A percentile compares a stretch with the other conserved stretches of the same genome.
phyloP scores from a whole-genome alignment of 257 asterid genomes.

The Paulownia fortunei region DNA sequence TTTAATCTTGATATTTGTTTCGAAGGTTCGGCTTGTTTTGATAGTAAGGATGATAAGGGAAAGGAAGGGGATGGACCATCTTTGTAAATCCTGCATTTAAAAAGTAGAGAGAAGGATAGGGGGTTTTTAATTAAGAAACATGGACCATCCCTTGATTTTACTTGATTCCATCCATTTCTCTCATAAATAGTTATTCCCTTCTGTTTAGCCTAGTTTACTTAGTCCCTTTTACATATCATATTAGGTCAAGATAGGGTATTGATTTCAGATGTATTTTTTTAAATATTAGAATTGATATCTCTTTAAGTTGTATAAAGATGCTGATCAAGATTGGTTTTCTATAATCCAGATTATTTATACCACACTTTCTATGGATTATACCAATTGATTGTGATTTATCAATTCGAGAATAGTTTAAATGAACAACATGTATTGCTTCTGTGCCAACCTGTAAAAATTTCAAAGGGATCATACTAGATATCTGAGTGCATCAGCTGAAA shows the following conservation, averaged over 20 bases:
- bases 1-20: neutral
- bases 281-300: neutral
- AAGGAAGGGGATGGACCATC: neutral
- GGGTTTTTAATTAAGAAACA: too few relatives aligned
- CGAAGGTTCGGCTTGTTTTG: too few relatives aligned
- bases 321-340: neutral
- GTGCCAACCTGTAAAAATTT: neutral
- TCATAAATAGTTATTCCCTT: neutral
- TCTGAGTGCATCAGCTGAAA: neutral
- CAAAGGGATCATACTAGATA: neutral
- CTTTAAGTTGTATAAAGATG: neutral
- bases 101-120: neutral
- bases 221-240: neutral
- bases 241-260: neutral
- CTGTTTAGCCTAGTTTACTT: neutral
- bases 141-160: neutral
- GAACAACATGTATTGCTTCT: neutral
- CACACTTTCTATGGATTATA: neutral
- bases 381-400: neutral
- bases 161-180: neutral
- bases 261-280: too few relatives aligned
- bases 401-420: neutral
- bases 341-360: neutral
- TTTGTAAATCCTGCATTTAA: too few relatives aligned
- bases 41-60: too few relatives aligned